Percentiles rank a stretch among this genome's conserved stretches.
Evolutionary conservation across 495 filamentous ascomycete genomes (phyloP).

Genomic region (Tetracladium marchalianum): DNA sequence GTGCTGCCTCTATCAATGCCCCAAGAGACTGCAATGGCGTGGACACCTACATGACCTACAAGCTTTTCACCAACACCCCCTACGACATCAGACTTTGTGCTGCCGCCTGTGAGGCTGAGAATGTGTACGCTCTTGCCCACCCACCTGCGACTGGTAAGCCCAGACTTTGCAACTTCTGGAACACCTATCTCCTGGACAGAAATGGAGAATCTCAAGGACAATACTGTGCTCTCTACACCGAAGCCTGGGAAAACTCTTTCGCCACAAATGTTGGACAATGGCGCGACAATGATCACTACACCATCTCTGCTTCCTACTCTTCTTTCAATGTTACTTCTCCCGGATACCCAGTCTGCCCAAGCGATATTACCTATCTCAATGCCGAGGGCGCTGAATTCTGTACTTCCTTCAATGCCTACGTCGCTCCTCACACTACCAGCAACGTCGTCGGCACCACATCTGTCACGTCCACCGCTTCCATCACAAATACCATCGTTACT

Average conservation of each 20-base stretch:
- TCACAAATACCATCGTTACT: neutral
- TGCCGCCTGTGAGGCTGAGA: constrained; percentile 31
- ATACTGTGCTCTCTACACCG: too few relatives aligned
- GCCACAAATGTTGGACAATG: too few relatives aligned
- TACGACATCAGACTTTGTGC: constrained; percentile 32
- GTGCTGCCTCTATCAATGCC: constrained; percentile 31
- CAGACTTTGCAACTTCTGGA: constrained; percentile 36
- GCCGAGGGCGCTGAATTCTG: neutral
- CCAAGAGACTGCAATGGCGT: constrained; percentile 18
- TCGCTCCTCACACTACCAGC: too few relatives aligned
- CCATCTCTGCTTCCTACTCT: too few relatives aligned
- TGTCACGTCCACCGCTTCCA: too few relatives aligned
- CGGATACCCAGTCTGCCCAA: too few relatives aligned
- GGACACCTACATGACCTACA: constrained; percentile 32
- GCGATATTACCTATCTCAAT: neutral
- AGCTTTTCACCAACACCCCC: constrained; percentile 27
- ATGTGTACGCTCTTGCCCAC: constrained; percentile 25
- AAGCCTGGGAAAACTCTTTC: too few relatives aligned
- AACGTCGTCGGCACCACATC: too few relatives aligned
- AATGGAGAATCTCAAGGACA: constrained; percentile 15
- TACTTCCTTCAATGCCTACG: neutral
- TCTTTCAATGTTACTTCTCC: too few relatives aligned
- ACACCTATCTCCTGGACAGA: constrained; percentile 30
- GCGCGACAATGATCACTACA: too few relatives aligned
- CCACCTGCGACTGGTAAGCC: constrained; percentile 20